Base-by-base conservation (phyloP, 78 protist species). In the Mastigamoeba balamuthi region DNA sequence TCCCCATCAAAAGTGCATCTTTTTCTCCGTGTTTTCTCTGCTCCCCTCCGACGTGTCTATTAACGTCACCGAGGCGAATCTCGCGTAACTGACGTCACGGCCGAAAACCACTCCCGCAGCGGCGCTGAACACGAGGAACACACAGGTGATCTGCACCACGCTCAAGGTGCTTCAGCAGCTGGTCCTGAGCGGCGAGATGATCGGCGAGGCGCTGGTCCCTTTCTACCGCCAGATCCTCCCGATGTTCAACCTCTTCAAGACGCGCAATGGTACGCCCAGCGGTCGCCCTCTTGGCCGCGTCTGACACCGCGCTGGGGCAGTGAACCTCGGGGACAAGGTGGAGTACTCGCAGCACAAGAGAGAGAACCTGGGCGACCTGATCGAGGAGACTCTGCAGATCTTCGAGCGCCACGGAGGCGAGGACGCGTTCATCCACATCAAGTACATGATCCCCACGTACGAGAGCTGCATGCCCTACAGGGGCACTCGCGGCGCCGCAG, bases 181-280 rank as follows among this genome's bases (percentile, higher is more conserved):
- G 35, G 98, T 92, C 3, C 40, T 66, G 23, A 73, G 86, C 0
- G 94, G 87, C 0, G 91, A 85, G 53, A 44, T 81, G 80, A 75
- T 94, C 29, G 93, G 93, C 33, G 88, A 83, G 52, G 94, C 93
- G 0, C 92, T 95, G 35, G 96, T 92, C 37, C 95, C 95, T 0
- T 95, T 85, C 81, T 95, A 92, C 68, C 52, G 98, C 0, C 98
- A 95, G 77, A 89, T 95, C 25, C 86, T 95, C 5, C 98, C 98
- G 17, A 63, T 95, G 9, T 79, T 91, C 79, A 92, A 89, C 85
- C 69, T 95, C 4, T 90, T 91, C 88, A 86, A 87, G 76, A 67
- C 43, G 77, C 68, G 66, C 33, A 89, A 92, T 72, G 25, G 67
- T 17, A 78, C 82, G 17, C 41, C 3, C 52, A 66, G 30, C 6